A percentile compares a stretch with the other conserved stretches of the same genome.
Evolutionary conservation across 2,329 filamentous ascomycete species (phyloP).

Genomic region (Bipolaris victoriae): DNA sequence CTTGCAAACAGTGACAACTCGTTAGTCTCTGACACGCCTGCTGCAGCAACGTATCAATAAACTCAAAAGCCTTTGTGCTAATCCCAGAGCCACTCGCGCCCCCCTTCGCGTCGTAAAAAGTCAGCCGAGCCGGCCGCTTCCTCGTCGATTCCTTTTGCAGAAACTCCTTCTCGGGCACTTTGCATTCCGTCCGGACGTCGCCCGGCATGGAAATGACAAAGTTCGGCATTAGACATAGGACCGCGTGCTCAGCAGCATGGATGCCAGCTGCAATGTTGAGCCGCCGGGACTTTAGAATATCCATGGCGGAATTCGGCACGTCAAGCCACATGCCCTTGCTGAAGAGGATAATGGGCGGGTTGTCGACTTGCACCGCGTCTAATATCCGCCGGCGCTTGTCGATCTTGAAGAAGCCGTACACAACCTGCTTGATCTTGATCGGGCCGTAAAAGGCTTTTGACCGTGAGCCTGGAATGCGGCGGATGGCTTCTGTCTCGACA

Average conservation of each 20-base stretch:
- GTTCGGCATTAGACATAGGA: constrained; percentile 85
- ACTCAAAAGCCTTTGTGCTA: constrained; percentile 91
- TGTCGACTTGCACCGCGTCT: constrained; percentile 91
- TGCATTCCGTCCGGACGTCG: constrained; percentile 94
- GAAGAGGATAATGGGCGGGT: constrained; percentile 83
- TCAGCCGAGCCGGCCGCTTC: constrained; percentile 85
- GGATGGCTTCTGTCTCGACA: constrained; percentile 86
- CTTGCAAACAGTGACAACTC: constrained; percentile 75
- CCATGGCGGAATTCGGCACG: constrained; percentile 77
- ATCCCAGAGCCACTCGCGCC: constrained; percentile 84
- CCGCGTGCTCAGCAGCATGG: constrained; percentile 91
- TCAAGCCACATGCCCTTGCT: constrained; percentile 97
- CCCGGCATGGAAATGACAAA: constrained; percentile 90
- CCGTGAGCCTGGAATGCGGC: constrained; percentile 67
- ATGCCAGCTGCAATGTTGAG: constrained; percentile 88
- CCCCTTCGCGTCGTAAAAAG: constrained; percentile 95
- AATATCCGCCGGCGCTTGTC: constrained; percentile 84
- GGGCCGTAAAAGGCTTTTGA: constrained; percentile 82
- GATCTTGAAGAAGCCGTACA: constrained; percentile 98
- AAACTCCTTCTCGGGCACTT: constrained; percentile 86
- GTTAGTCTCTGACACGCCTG: constrained; percentile 80
- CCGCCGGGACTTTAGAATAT: constrained; percentile 73
- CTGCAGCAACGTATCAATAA: constrained; percentile 76
- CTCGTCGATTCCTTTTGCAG: constrained; percentile 70
- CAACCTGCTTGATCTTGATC: constrained; percentile 84